Base-by-base conservation (phyloP, 2,329 filamentous ascomycete species). In the Arthroderma sp. region DNA sequence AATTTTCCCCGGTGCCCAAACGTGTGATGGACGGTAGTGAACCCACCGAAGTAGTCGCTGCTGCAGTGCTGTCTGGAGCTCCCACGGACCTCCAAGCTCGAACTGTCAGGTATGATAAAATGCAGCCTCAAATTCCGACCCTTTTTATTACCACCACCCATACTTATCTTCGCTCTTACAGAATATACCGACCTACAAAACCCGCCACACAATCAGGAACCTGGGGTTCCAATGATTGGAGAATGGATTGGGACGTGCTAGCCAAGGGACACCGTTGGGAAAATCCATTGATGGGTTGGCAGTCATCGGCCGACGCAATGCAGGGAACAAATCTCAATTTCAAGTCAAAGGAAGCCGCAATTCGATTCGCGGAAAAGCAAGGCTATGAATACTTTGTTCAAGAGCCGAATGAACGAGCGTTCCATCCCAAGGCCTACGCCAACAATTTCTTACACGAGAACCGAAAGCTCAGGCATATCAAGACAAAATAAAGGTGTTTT, bases 331-430 rank as follows among this genome's bases (percentile, higher is more conserved):
- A 87, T 62, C 68, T 98, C 57, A 82, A 82, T 66, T 98, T 98
- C 75, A 84, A 84, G 66, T 75, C 73, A 57, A 96, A 94, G 73
- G 87, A 96, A 63, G 89, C 94, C 56, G 91, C 91, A 53, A 89
- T 98, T 58, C 71, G 74, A 48, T 98, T 98, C 61, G 91, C 93
- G 27, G 84, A 96, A 71, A 98, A 96, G 76, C 91, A 98, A 67
- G 91, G 93, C 32, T 98, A 98, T 63, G 89, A 98, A 64, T 98
- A 94, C 68, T 96, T 91, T 64, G 88, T 98, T 27, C 91, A 96
- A 72, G 91, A 96, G 69, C 89, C 91, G 32, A 93, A 95, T 60
- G 78, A 79, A 66, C 80, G 91, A 61, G 83, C 82, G 60, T 82
- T 95, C 57, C 71, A 79, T 10, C 85, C 87, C 49, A 98, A 98